Conservation (phyloP, 257 asterid genomes). For the Nicotiana knightiana region DNA sequence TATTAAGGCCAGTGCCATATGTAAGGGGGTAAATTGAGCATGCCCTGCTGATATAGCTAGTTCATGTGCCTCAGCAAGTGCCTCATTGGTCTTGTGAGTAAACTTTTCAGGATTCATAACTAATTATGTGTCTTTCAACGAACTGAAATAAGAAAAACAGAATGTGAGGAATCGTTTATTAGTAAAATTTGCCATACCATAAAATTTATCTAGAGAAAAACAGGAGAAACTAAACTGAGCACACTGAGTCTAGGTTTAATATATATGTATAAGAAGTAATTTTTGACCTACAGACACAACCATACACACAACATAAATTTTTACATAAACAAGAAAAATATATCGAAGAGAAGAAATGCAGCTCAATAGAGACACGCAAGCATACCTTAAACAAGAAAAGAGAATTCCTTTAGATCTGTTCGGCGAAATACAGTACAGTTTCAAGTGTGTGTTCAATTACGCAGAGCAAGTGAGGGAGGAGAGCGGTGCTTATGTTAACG, state of each 20-base stretch:
- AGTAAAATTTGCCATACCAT: neutral
- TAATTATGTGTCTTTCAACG: neutral
- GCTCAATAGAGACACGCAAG: neutral
- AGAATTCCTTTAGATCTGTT: neutral
- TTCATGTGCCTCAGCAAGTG: slow-evolving; percentile 57
- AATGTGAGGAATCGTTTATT: neutral
- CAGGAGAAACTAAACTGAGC: neutral
- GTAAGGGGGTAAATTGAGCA: slow-evolving; percentile 67
- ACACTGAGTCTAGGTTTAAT: too few relatives aligned
- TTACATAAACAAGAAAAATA: neutral
- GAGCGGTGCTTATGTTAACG: neutral
- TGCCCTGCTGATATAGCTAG: slow-evolving; percentile 55
- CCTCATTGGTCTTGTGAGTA: slow-evolving; percentile 68
- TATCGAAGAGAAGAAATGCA: neutral
- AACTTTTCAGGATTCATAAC: slow-evolving; percentile 70
- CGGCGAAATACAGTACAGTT: neutral
- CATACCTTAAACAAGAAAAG: neutral
- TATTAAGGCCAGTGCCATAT: slow-evolving; percentile 46
- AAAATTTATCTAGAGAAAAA: neutral
- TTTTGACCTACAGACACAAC: too few relatives aligned
- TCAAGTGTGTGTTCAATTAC: too few relatives aligned
- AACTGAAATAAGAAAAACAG: neutral
- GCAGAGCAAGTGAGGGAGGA: neutral
- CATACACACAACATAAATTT: too few relatives aligned
- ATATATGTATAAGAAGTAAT: too few relatives aligned